Evolutionary conservation across 768 basidiomycete genomes (phyloP).

Genomic region (Leccinellum albellum): DNA sequence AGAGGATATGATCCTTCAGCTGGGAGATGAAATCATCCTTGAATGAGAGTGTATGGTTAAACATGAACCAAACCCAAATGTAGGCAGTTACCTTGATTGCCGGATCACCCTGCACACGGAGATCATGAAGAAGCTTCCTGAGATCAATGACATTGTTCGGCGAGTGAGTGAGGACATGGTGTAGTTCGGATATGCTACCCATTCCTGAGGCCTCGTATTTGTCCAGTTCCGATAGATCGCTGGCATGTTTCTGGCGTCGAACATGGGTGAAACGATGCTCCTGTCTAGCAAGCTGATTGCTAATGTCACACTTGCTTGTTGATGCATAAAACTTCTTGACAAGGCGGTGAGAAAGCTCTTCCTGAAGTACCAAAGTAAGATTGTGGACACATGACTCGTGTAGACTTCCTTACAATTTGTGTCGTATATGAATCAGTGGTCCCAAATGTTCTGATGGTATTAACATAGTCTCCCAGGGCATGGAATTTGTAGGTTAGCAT

Average conservation of each 20-base stretch:
- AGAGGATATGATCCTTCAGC: constrained; percentile 21
- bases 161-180: background rate
- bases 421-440: background rate
- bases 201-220: background rate
- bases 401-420: background rate
- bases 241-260: background rate
- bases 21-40: constrained; percentile 10
- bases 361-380: background rate
- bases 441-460: background rate
- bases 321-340: background rate
- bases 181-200: background rate
- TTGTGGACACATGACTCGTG: background rate
- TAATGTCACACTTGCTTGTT: background rate
- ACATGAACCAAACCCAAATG: too few species aligned
- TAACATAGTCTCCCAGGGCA: background rate
- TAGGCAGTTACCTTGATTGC: background rate
- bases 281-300: background rate
- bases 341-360: background rate
- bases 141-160: background rate
- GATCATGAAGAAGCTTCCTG: background rate
- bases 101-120: background rate
- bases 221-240: constrained; percentile 6
- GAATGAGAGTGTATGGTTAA: background rate
- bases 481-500: background rate
- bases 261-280: background rate